Percentiles rank a stretch among this genome's conserved stretches.
Conservation (phyloP, 2,329 filamentous ascomycete genomes). For the Ophiosphaerella narmari region DNA sequence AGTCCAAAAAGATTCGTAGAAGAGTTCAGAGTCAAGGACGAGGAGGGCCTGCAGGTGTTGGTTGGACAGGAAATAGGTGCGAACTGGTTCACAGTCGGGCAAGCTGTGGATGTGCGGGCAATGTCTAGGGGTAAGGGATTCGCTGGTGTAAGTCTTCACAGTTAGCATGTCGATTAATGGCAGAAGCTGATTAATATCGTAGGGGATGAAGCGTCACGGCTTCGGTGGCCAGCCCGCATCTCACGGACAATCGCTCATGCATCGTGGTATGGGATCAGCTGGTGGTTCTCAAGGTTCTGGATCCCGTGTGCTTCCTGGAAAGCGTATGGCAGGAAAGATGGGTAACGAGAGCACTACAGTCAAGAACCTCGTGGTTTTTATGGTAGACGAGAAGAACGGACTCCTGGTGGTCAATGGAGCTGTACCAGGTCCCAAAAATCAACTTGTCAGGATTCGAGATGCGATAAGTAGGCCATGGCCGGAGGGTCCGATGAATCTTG, state of each 20-base stretch:
- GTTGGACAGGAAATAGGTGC: constrained; percentile 78
- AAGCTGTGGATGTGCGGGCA: constrained; percentile 84
- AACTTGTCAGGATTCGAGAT: constrained; percentile 84
- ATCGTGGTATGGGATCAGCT: constrained; percentile 87
- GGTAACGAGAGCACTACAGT: constrained; percentile 85
- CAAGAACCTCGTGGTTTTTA: constrained; percentile 87
- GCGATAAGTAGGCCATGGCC: constrained; percentile 86
- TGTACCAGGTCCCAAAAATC: constrained; percentile 86
- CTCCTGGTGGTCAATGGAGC: constrained; percentile 84
- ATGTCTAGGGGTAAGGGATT: constrained; percentile 89
- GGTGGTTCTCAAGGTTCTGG: constrained; percentile 91
- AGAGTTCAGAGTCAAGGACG: constrained; percentile 83
- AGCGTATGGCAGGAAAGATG: constrained; percentile 98
- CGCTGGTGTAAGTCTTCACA: constrained; percentile 66
- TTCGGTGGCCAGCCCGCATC: constrained; percentile 87
- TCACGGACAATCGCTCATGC: constrained; percentile 94
- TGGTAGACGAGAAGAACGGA: constrained; percentile 84
- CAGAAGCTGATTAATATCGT: constrained; percentile 3
- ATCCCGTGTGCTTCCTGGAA: constrained; percentile 89
- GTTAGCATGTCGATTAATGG: not conserved
- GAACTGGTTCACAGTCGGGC: constrained; percentile 89
- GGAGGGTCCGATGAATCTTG: constrained; percentile 47
- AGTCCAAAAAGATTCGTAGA: constrained; percentile 81
- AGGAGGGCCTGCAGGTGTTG: constrained; percentile 71
- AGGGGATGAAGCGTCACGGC: constrained; percentile 93